Evolutionary conservation across 768 basidiomycete genomes (phyloP), one percentile per base, ranked within the genome.

Genomic region (Sarcodon aspratus): DNA sequence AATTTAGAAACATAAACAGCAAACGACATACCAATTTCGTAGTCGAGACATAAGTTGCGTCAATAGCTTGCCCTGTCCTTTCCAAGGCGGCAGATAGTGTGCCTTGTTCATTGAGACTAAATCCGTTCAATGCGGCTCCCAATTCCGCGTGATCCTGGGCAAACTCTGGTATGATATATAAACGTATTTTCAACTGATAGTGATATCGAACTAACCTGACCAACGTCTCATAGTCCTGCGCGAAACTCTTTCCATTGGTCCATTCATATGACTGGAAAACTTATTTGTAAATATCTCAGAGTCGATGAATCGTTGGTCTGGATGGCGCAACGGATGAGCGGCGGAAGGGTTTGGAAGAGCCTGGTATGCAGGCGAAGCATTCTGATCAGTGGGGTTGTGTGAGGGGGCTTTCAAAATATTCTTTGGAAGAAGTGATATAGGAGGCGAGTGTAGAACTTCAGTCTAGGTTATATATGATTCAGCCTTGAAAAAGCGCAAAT

Each of bases 191-290:
- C 12, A 51, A 11, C 34, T n/a, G n/a, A 11, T 33, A 13, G 17
- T 18, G 34, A 50, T 40, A 46, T 21, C 50, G 44, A 31, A 64
- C 77, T 48, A 61, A 86, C 92, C 92, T 63, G 87, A 80, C 95
- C 96, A 99, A 46, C 96, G 76, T 69, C 96, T 98, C 61, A 93
- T 77, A 13, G 84, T 78, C 54, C 95, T 72, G 46, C 95, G 77
- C 13, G 95, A 94, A 18, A 98, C 90, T 64, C 92, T 97, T 65
- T 99, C 96, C 88, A 99, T 87, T 1, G 82, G 87, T 1, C 93
- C 90, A 48, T 77, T 75, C 48, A 99, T 70, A 68, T 99, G 96
- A 49, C 81, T 81, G 43, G 92, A 85, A 63, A 98, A 99, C 66
- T 95, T 96, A 65, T 80, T 80, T 3, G 96, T 99, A 63, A 99